Base-by-base conservation (phyloP, 1,139 yeast species). In the Wickerhamiella infanticola region DNA sequence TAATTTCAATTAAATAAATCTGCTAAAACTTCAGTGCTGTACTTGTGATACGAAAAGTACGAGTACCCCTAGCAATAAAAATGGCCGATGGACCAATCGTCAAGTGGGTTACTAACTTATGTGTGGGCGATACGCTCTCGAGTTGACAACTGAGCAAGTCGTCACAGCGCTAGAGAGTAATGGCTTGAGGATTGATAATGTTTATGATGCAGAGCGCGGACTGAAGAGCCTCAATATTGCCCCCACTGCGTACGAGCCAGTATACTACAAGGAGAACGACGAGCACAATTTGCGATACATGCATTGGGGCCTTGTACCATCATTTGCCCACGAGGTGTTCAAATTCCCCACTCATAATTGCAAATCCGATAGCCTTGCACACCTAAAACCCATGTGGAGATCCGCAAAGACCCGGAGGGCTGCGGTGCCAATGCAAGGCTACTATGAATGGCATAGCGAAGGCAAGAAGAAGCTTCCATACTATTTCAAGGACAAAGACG, bases 351-450 rank as follows among this genome's bases (percentile, higher is more conserved):
- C 64, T 13, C 61, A 64, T 54, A 64, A 64, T 43, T 59, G 63
- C 48, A 52, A 67, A 3, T 48, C 53, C 8, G 67, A 64, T 35
- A 56, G 60, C 29, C 50, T 64, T 29, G 43, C 43, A 24, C 55
- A 53, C 18, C 45, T 52, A 31, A 51, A 51, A 24, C 50, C 63
- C 5, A 48, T 57, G 39, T 59, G 65, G 66, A 53, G 50, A 36
- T 55, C 55, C 39, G 59, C 60, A n/a, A 52, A 47, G 55, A 61
- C 53, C 54, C 62, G 53, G 46, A 67, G 69, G 47, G 86, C 95
- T 58, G 78, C 79, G 1, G 74, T 85, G 0, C 88, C 94, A 0
- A 72, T 82, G 39, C 74, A 75, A 55, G 96, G 96, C 0, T 88
- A 86, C 60, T 86, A 74, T 58, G 97, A 86, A 61, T 86, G 96